phyloP scores from a whole-genome alignment of 2,329 filamentous ascomycete species.

The Colletotrichum siamense region DNA sequence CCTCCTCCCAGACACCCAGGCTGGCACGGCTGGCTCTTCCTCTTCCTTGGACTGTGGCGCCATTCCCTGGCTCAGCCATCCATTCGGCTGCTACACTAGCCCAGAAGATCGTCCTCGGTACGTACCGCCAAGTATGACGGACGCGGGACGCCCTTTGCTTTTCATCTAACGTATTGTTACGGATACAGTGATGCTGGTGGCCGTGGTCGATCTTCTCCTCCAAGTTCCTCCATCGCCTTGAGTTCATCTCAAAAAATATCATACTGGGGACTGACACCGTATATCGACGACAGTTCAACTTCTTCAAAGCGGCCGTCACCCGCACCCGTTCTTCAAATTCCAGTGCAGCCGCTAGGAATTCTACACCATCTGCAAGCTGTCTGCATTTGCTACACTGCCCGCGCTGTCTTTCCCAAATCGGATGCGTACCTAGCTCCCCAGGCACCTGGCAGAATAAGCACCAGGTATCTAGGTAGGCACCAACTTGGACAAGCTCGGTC shows the following conservation, averaged over 20 bases:
- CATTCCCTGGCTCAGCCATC: conserved; percentile 11
- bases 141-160: neutral
- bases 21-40: neutral
- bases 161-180: conserved; percentile 12
- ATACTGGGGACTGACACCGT: neutral
- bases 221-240: neutral
- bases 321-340: conserved; percentile 1
- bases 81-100: conserved; percentile 14
- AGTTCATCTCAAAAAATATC: neutral
- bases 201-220: neutral
- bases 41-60: neutral
- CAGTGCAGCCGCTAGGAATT: neutral
- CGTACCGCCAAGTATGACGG: conserved; percentile 5
- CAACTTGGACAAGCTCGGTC: neutral
- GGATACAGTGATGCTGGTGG: conserved; percentile 6
- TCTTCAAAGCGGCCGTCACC: neutral
- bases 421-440: neutral
- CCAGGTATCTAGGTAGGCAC: neutral
- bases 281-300: neutral
- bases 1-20: neutral
- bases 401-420: neutral
- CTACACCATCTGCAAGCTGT: neutral
- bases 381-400: neutral
- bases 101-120: conserved; percentile 5
- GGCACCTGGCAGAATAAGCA: neutral